phyloP scores from a whole-genome alignment of 106 monocot genomes.

The Hemerocallis citrina region DNA sequence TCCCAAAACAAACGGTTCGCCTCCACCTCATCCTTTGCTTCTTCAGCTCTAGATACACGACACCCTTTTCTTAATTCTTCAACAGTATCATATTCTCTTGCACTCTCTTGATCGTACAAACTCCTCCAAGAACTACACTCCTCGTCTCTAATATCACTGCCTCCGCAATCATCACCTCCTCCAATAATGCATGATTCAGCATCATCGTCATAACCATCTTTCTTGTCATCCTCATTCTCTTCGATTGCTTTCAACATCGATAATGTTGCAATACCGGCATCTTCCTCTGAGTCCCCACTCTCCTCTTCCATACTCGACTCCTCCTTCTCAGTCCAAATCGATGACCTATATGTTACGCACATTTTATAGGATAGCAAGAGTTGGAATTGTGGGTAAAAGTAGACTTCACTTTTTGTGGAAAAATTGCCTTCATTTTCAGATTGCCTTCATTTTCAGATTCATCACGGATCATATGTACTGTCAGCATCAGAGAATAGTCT shows the following conservation, averaged over 20 bases:
- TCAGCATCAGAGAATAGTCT: no score
- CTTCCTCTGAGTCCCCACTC: conserved; percentile 3
- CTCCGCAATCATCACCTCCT: neutral
- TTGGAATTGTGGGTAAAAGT: no score
- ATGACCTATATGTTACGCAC: no score
- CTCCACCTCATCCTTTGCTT: neutral
- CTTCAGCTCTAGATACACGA: neutral
- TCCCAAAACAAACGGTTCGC: conserved; percentile 5
- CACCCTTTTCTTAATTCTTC: neutral
- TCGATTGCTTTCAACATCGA: neutral
- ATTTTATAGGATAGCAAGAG: no score
- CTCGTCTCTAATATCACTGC: neutral
- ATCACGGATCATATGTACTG: no score
- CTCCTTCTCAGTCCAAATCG: no score
- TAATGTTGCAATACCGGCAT: neutral
- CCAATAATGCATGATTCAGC: neutral
- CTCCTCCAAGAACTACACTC: neutral
- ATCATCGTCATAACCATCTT: no score
- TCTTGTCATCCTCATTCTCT: neutral
- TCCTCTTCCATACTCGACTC: no score
- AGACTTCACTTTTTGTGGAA: no score
- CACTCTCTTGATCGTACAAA: neutral
- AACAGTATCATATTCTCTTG: neutral
- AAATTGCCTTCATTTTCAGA: no score
- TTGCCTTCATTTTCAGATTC: no score